Evolutionary conservation across 495 filamentous ascomycete genomes (phyloP), one percentile per base, ranked within the genome.

Genomic region (Geoglossum glabrum): DNA sequence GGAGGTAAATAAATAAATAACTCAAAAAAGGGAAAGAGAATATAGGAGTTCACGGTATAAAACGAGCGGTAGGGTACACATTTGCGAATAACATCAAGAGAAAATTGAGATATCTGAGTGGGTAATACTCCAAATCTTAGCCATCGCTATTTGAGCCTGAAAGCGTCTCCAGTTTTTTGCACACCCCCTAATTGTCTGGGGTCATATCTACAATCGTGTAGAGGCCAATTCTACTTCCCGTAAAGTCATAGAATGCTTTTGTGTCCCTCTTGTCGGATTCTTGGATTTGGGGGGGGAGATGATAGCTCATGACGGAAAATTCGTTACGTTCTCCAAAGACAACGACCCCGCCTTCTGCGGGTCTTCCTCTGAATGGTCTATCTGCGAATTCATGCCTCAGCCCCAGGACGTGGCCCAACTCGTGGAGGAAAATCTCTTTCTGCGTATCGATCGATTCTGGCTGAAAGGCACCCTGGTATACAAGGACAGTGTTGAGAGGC

Each of bases 221-320:
- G 31, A 11, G 31, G 31, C 31, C 31, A 34, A 34, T 34, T 11
- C 5, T 5, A 5, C 31, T 34, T 11, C 31, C 31, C 11, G 31
- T 34, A 11, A 34, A 34, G 31, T 34, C 31, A 74, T 60, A 61
- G 47, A 68, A 57, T 7, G 55, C 59, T 27, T 27, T 33, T 7
- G 59, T 46, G 27, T 36, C 56, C 7, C 58, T 47, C 40, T 19
- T 43, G 55, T 61, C 59, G 11, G 57, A 54, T 11, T 23, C n/a
- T 49, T 61, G 59, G 30, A 61, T 13, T 19, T 31, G 10, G 10
- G 56, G 59, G 3, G 59, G 59, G 26, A 58, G 51, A 28, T 54
- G 21, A 43, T 61, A 54, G 26, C 45, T 56, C 59, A 61, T 61
- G 10, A 61, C 59, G 2, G 59, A 61, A 11, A n/a, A 5, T 45